phyloP scores from a whole-genome alignment of 768 basidiomycete species.

The Lentinula raphanica region DNA sequence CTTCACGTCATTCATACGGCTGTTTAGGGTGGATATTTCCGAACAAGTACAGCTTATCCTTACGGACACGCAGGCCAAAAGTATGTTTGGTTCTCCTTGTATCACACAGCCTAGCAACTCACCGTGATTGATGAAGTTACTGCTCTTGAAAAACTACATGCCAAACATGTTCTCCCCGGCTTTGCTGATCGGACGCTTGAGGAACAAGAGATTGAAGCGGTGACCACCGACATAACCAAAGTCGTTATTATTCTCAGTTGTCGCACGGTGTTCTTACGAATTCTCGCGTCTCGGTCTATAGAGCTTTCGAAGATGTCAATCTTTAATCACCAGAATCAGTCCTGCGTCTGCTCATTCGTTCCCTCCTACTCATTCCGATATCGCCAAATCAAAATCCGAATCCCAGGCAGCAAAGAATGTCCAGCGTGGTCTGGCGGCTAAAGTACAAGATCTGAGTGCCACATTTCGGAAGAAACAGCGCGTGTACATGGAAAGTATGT shows the following conservation, averaged over 20 bases:
- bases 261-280: constrained; percentile 34
- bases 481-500: constrained; percentile 96
- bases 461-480: constrained; percentile 96
- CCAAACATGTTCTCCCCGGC: constrained; percentile 92
- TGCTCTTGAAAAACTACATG: constrained; percentile 91
- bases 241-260: constrained; percentile 36
- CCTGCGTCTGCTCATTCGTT: constrained; percentile 54
- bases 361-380: constrained; percentile 46
- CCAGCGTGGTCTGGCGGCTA: constrained; percentile 92
- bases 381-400: constrained; percentile 40
- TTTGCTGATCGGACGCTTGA: constrained; percentile 93
- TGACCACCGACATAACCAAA: constrained; percentile 84
- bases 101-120: background rate
- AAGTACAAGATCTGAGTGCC: constrained; percentile 88
- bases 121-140: constrained; percentile 46
- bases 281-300: constrained; percentile 21
- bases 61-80: constrained; percentile 63
- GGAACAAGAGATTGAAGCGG: constrained; percentile 86
- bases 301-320: constrained; percentile 63
- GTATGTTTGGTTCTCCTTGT: constrained; percentile 35
- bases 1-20: constrained; percentile 14
- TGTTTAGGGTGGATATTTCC: constrained; percentile 80
- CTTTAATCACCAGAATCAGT: constrained; percentile 73
- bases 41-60: constrained; percentile 86
- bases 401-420: constrained; percentile 83